These are phyloP conservation scores for Podospora tetraspora DNA, from an alignment of 495 filamentous ascomycete genomes.

Conservation along the genomic window DNA sequence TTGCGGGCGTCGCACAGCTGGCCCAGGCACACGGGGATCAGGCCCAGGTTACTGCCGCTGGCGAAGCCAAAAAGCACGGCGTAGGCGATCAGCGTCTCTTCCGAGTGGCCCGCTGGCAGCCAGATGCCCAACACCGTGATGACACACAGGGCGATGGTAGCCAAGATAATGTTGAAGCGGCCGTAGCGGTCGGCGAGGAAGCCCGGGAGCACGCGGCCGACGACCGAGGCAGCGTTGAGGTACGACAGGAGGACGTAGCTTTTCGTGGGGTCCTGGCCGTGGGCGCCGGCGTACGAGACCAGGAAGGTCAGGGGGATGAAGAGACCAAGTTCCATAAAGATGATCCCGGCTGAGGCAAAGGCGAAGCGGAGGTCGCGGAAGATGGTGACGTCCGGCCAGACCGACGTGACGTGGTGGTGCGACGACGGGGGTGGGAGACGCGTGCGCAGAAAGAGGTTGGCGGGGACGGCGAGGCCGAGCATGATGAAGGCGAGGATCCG, in stretches of 20 bases:
- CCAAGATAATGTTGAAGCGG: constrained; percentile 47
- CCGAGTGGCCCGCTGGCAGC: constrained; percentile 61
- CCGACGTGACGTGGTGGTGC: constrained; percentile 29
- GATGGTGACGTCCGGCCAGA: constrained; percentile 47
- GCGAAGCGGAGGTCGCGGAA: constrained; percentile 52
- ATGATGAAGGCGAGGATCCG: constrained; percentile 56
- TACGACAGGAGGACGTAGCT: constrained; percentile 59
- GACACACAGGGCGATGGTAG: constrained; percentile 58
- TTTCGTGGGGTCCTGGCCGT: constrained; percentile 48
- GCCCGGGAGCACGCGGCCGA: constrained; percentile 67
- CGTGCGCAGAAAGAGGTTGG: constrained; percentile 51
- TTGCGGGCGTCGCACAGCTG: constrained; percentile 83
- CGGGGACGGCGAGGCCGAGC: constrained; percentile 46
- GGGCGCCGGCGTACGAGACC: constrained; percentile 48
- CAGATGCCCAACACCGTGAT: constrained; percentile 70
- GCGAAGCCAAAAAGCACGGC: constrained; percentile 77
- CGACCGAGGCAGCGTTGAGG: constrained; percentile 52
- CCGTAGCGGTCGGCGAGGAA: constrained; percentile 62
- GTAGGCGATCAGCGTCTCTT: constrained; percentile 64
- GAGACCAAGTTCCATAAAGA: constrained; percentile 49
- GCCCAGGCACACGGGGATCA: constrained; percentile 85
- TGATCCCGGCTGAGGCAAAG: constrained; percentile 51
- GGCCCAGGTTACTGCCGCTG: constrained; percentile 75
- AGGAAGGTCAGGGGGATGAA: constrained; percentile 45
- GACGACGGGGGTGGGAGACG: constrained; percentile 38